Evolutionary conservation across 768 basidiomycete genomes (phyloP), one percentile per base, ranked within the genome.

Genomic region (Austroboletus festivus): DNA sequence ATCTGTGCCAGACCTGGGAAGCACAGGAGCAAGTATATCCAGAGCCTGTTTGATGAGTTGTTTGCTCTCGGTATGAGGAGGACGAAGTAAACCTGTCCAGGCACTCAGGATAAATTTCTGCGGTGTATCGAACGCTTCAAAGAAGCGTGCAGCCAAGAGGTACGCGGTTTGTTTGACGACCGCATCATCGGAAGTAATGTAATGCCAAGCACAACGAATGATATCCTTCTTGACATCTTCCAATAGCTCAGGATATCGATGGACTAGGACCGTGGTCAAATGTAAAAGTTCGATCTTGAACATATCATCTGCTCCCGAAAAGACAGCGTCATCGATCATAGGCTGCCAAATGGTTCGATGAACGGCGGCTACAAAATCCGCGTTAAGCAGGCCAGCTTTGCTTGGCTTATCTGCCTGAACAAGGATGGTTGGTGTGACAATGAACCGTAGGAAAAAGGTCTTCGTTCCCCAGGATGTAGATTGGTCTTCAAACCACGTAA

Each of bases 131-230:
- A 88, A 94, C 7, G 82, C 83, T 13, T 87, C 84, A 59, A 95
- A 93, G 75, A 98, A 98, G 26, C 87, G 82, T 33, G 96, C 92
- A 28, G 89, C 83, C 6, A 98, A 77, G 30, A 96, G 79, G 63
- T 93, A 93, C 0, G 92, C 88, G 9, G 89, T 89, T 65, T 97
- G 91, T 66, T 92, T 94, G 60, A 96, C 90, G 18, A 93, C 83
- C 5, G 86, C 79, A 64, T 98, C 96, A 35, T 95, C 91, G 46
- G 75, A 84, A 6, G 78, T 79, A 56, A 94, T 89, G 58, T 85
- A 89, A 58, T 85, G 80, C 93, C 93, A 97, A 18, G 92, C 90
- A 48, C 88, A 87, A 64, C 87, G 89, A 71, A 97, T 93, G 56
- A 98, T 83, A 51, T 94, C 90, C 65, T 93, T 97, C 68, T 88